Conservation (phyloP, 208 protist species). For the Sergeia podlipaevii region DNA sequence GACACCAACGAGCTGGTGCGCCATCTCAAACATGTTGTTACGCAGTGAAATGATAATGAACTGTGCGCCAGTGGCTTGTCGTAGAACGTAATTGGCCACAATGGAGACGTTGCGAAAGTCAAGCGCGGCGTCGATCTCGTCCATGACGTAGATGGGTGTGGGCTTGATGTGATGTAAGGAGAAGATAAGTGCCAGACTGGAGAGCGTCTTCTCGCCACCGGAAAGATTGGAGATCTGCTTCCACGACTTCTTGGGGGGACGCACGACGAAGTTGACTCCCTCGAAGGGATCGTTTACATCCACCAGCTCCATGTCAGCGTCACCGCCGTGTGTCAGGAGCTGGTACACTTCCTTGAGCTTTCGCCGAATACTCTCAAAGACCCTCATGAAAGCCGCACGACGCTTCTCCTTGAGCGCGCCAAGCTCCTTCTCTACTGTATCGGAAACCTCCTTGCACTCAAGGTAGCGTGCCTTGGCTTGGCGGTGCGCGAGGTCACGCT, state of each 20-base stretch:
- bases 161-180: conserved; percentile 99
- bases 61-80: conserved; percentile 98
- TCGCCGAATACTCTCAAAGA: conserved; percentile 96
- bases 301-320: conserved; percentile 99
- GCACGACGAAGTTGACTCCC: conserved; percentile 97
- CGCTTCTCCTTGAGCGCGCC: conserved; percentile 75
- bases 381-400: conserved; percentile 97
- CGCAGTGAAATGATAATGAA: conserved; percentile 99
- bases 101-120: conserved; percentile 99
- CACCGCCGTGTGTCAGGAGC: conserved; percentile 99
- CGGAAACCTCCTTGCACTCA: conserved; percentile 47
- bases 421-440: conserved; percentile 67
- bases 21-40: conserved; percentile 98
- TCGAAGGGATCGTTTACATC: conserved; percentile 99
- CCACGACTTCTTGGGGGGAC: conserved; percentile 99
- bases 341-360: conserved; percentile 99
- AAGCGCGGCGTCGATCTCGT: conserved; percentile 99
- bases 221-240: conserved; percentile 99
- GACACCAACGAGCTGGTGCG: conserved; percentile 98
- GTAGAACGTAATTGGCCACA: conserved; percentile 98
- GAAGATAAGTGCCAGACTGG: conserved; percentile 99
- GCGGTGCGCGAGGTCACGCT: conserved; percentile 86
- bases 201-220: conserved; percentile 99
- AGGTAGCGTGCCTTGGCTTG: conserved; percentile 58
- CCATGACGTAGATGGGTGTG: conserved; percentile 99